Evolutionary conservation across 2,329 filamentous ascomycete genomes (phyloP), one percentile per base, ranked within the genome.

Genomic region (Diaporthe ampelina): DNA sequence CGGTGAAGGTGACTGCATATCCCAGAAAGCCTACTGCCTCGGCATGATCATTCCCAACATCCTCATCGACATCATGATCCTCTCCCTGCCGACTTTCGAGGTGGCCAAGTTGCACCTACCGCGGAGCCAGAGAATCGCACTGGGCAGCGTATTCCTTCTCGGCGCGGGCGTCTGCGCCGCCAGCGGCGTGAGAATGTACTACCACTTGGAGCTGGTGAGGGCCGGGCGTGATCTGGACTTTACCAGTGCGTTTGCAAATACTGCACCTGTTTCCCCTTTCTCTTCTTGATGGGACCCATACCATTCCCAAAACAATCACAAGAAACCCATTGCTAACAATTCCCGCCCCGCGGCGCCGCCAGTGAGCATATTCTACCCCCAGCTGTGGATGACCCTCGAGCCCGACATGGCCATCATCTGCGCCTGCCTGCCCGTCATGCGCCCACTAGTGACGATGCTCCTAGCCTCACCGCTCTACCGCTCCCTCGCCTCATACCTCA

Each of bases 401-500:
- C 63, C 63, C 29, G 63, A 68, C 32, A 54, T 68, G 63, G 63
- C 63, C 29, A 54, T 68, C 32, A 68, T 68, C 48, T 68, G 63
- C 48, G 63, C 63, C 32, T 68, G 63, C 32, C 63, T 68, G 9
- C 63, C 63, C 13, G 48, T 68, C 19, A 68, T 68, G 63, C 45
- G 63, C 8, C 63, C 63, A 0, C 48, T 68, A 21, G 63, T 68
- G 1, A 68, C 63, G 29, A 68, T 68, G 63, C 15, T 68, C 21
- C 11, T 54, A 2, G 9, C 32, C 29, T 68, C 63, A 17, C 63
- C 48, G 8, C 29, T 68, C 48, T 68, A 68, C 63, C 48, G 32
- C 4, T 68, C 45, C 32, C 37, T 68, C 48, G 37, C 63, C 21
- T 68, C 48, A 1, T 68, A 68, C 40, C 32, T 68, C n/a, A 21